Base-by-base conservation (phyloP, 805 yeast species). In the Wickerhamomyces tratensis region DNA sequence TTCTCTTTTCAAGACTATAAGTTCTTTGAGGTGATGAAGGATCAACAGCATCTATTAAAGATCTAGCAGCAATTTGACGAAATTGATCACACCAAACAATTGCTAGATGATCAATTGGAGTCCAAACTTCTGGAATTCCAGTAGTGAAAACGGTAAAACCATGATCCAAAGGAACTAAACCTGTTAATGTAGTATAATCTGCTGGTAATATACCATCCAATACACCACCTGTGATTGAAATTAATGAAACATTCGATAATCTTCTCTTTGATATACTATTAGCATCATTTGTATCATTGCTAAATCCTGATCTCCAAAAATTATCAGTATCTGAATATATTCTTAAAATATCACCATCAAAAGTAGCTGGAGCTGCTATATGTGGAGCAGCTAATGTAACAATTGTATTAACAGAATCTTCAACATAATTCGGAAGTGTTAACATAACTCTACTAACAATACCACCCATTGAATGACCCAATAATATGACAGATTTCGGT, bases 401-500 rank as follows among this genome's bases (percentile, higher is more conserved):
- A 13, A 91, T 82, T 0, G 96, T 82, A 54, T 86, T 88, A 20
- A 93, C 78, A 1, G 96, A 82, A 25, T 72, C 75, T 5, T 73
- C 73, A 1, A 68, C 53, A 57, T 86, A 89, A 54, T 87, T 89
- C 1, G 87, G 83, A 41, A 91, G 62, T 0, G 94, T 79, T 7
- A 86, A 71, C 77, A 89, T 77, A 0, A 86, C 80, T 45, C 98
- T 70, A 4, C 96, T 84, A 1, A 93, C 98, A 14, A 91, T 76
- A 4, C 98, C 98, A 36, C 98, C 98, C 98, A 91, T 91, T 1
- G 98, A 91, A 64, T 91, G 98, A 3, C 87, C 96, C 1, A 91
- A 49, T 0, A 91, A 57, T 0, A 91, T 76, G 2, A 91, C 95
- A 0, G 96, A 83, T 27, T 61, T 58, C 0, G 93, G 93, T 7